Evolutionary conservation across 306 rosid genomes (phyloP), one percentile per base, ranked within the genome.

Genomic region (Vigna hirtella): DNA sequence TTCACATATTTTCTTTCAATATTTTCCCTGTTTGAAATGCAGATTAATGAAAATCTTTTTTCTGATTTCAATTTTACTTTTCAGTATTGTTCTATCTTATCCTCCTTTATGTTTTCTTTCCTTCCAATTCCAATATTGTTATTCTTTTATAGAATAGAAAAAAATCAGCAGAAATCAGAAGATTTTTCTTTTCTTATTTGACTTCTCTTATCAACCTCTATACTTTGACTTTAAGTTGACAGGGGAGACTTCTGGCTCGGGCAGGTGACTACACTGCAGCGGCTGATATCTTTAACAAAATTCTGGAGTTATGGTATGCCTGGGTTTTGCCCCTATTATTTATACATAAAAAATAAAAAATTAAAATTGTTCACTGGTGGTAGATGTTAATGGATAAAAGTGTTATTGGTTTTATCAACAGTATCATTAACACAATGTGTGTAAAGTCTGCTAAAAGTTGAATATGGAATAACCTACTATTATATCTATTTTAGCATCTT

Each of bases 171-270:
- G 48, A 28, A 12, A 40, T 15, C 16, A 9, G 74, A 76, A 80
- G 42, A 12, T 28, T 34, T 76, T 15, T 73, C 8, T 58, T 79
- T 40, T 48, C 48, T 34, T 77, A 78, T 81, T 89, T 86, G 84
- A 83, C 72, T 85, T 85, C 87, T 83, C 91, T 89, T 88, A 88
- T 83, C 88, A 86, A 89, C 87, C 79, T 88, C 85, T 85, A 66
- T 79, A 86, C 90, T 87, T 81, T 91, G 90, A 85, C 96, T 90
- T 89, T 79, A 96, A 96, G 99, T 96, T 93, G 98, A 96, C 99
- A 96, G 99, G 99, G 99, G 84, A 93, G 99, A 87, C 99, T 96
- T 90, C 94, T 89, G 84, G 98, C 99, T 74, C 89, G 78, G 98
- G 89, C 87, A 73, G 93, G 97, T 77, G 98, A 96, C 79, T 90